Base-by-base conservation (phyloP, 495 filamentous ascomycete genomes). In the Bathelium albidoporum region DNA sequence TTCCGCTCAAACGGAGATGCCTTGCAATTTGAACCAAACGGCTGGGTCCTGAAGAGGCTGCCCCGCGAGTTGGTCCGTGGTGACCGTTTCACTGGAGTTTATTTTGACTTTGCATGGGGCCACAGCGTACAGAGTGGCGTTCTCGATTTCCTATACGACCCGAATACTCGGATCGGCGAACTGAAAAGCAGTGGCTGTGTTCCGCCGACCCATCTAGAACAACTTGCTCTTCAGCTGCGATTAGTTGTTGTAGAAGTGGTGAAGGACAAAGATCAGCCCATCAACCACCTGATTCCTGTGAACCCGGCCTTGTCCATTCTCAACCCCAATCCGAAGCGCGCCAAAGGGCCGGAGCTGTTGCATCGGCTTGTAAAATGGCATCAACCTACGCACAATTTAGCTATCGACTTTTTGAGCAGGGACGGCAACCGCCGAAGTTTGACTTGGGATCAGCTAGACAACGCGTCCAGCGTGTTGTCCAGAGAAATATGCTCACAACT, bases 331-430 rank as follows among this genome's bases (percentile, higher is more conserved):
- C 85, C 87, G n/a, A 61, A 62, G 44, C 66, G 67, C 5, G 65
- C 88, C 14, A 70, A 78, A 11, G 88, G 88, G 0, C 85, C 87
- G n/a, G 62, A 72, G 32, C 74, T 89, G 16, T 78, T 91, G 5
- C 88, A 90, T 70, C 70, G 86, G n/a, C 76, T 91, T 1, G 80
- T 89, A 29, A 67, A 73, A 39, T 45, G 64, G 66, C 63, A 63
- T 14, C 32, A 66, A 60, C 41, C 64, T 34, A 39, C 62, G 31
- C 61, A 71, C 18, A 59, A 70, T 18, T 52, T 62, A 34, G 85
- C 85, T 7, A 79, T 91, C 55, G 88, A 90, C 18, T 89, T 84
- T 65, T 70, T 84, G 20, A 66, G 73, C 7, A 61, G 74, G 16
- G 74, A 80, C 60, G 82, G 79, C 53, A 68, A 63, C 14, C 73